Conservation (phyloP, 768 basidiomycete genomes). For the Hericium alpestre region DNA sequence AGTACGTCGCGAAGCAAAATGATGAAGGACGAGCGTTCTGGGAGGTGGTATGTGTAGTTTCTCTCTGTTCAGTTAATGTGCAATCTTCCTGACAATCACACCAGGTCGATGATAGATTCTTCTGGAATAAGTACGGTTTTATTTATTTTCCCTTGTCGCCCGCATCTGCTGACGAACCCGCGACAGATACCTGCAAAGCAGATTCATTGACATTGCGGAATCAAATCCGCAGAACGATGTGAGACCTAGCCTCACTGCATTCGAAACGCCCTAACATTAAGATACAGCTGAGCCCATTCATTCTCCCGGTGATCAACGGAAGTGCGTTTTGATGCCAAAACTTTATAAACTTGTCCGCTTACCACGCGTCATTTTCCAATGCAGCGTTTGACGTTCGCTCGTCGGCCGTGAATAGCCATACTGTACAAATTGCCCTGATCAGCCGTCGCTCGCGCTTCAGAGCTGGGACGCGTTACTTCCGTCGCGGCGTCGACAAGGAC, state of each 20-base stretch:
- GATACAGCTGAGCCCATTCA: constrained; percentile 70
- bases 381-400: constrained; percentile 81
- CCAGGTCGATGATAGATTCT: constrained; percentile 91
- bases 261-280: constrained; percentile 7
- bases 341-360: neutral
- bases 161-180: too few relatives aligned
- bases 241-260: constrained; percentile 20
- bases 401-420: constrained; percentile 62
- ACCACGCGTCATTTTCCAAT: neutral
- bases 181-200: constrained; percentile 42
- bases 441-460: constrained; percentile 90
- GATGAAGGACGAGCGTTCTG: constrained; percentile 52
- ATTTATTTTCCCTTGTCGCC: too few relatives aligned
- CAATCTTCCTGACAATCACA: neutral
- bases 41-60: constrained; percentile 51
- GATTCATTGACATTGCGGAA: constrained; percentile 46
- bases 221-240: constrained; percentile 55
- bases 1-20: constrained; percentile 48
- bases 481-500: constrained; percentile 79
- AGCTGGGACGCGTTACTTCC: constrained; percentile 95
- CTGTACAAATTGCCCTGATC: constrained; percentile 77
- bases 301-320: constrained; percentile 89
- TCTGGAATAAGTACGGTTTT: constrained; percentile 78
- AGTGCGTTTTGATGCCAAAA: constrained; percentile 44
- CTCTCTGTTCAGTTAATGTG: neutral